Evolutionary conservation across 805 yeast species (phyloP).

Genomic region (Barnettozyma pratensis): DNA sequence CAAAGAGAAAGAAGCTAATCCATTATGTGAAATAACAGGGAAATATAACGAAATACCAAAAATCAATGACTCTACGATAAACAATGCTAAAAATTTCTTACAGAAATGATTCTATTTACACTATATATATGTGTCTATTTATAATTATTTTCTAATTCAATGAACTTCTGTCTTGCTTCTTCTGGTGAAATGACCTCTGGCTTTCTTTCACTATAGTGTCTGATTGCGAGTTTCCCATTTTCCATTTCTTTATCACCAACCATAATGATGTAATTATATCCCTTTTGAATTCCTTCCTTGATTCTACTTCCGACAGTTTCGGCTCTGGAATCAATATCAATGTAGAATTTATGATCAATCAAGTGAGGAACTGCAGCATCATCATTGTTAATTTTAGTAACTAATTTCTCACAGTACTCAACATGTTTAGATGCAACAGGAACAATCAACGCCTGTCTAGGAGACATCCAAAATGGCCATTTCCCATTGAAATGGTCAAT

Average conservation of each 20-base stretch:
- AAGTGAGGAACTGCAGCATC: slow-evolving; percentile 45
- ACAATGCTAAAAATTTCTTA: neutral
- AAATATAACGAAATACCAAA: slow-evolving; percentile 20
- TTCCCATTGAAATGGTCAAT: slow-evolving; percentile 87
- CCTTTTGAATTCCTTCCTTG: slow-evolving; percentile 68
- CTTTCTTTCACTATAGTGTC: slow-evolving; percentile 49
- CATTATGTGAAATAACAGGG: neutral
- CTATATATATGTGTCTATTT: slow-evolving; percentile 24
- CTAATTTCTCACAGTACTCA: slow-evolving; percentile 47
- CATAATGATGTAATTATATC: slow-evolving; percentile 75
- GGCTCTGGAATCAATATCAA: slow-evolving; percentile 68
- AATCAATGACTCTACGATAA: slow-evolving; percentile 16
- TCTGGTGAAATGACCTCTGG: slow-evolving; percentile 39
- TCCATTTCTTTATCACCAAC: slow-evolving; percentile 83
- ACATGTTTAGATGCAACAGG: slow-evolving; percentile 69
- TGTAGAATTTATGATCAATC: slow-evolving; percentile 56
- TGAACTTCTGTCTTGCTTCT: slow-evolving; percentile 50
- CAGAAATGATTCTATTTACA: neutral
- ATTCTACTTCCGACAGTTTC: slow-evolving; percentile 80
- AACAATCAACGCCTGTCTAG: slow-evolving; percentile 80
- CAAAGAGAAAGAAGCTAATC: slow-evolving; percentile 30
- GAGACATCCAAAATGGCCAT: slow-evolving; percentile 98
- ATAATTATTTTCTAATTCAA: slow-evolving; percentile 45
- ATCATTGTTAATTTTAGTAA: slow-evolving; percentile 44
- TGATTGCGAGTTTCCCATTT: slow-evolving; percentile 52